Conservation (phyloP, 2,329 filamentous ascomycete genomes). For the Epicoccum nigrum region DNA sequence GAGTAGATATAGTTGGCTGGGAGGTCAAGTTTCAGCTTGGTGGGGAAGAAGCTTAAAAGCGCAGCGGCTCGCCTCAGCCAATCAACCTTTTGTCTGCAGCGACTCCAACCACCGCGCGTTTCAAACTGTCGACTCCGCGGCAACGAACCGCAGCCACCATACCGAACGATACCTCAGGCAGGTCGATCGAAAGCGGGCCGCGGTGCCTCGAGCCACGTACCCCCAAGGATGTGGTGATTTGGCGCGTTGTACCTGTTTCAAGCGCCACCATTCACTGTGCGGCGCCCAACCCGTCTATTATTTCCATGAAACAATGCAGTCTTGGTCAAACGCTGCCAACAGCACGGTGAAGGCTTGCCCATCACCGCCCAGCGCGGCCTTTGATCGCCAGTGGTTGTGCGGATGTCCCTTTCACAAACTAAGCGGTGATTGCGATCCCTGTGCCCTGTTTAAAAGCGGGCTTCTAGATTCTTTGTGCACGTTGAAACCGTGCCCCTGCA, state of each 20-base stretch:
- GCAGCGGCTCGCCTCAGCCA: conserved; percentile 8
- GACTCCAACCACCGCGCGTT: conserved; percentile 24
- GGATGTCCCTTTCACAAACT: conserved; percentile 2
- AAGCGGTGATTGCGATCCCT: conserved; percentile 15
- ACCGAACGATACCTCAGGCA: conserved; percentile 12
- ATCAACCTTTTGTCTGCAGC: conserved; percentile 10
- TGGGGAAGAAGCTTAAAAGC: conserved; percentile 10
- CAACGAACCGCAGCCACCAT: conserved; percentile 20
- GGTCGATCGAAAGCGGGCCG: conserved; percentile 7
- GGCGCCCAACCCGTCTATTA: conserved; percentile 27
- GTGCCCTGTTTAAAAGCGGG: conserved; percentile 24
- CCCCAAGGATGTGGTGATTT: conserved; percentile 16
- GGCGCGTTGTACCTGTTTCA: conserved; percentile 31
- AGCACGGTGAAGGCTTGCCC: conserved; percentile 6
- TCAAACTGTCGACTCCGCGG: conserved; percentile 18
- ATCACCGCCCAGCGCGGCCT: conserved; percentile 17
- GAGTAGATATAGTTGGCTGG: conserved; percentile 3
- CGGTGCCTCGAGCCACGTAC: conserved; percentile 18
- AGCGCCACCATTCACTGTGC: conserved; percentile 20
- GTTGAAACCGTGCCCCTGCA: conserved; percentile 23
- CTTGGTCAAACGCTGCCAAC: conserved; percentile 28
- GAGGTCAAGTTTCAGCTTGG: conserved; percentile 13
- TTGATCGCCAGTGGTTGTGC: conserved; percentile 22
- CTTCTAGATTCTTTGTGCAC: conserved; percentile 26
- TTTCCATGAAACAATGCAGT: conserved; percentile 38